Conservation (phyloP, 768 basidiomycete species). For the Tricholoma terreum region DNA sequence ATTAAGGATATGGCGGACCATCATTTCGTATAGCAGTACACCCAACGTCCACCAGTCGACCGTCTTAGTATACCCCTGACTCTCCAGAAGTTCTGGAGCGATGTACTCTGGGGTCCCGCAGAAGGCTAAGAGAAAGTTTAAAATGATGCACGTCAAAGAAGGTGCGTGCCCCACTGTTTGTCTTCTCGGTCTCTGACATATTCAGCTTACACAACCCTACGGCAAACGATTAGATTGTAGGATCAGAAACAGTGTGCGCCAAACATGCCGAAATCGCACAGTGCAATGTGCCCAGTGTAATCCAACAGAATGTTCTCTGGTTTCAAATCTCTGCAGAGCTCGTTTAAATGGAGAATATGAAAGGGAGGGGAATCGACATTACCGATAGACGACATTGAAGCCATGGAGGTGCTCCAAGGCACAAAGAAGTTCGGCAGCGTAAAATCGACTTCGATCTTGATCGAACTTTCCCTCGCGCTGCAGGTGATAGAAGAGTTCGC, state of each 20-base stretch:
- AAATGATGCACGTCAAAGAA: background rate
- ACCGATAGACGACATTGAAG: slow-evolving; percentile 99
- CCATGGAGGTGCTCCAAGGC: slow-evolving; percentile 95
- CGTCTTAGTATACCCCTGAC: slow-evolving; percentile 95
- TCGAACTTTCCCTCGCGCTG: slow-evolving; percentile 97
- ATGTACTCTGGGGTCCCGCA: slow-evolving; percentile 99
- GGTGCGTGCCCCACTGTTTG: slow-evolving; percentile 68
- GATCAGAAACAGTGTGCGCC: background rate
- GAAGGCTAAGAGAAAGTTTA: slow-evolving; percentile 58
- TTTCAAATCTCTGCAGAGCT: slow-evolving; percentile 73
- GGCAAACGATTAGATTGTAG: slow-evolving; percentile 5
- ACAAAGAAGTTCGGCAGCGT: slow-evolving; percentile 94
- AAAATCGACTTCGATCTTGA: slow-evolving; percentile 90
- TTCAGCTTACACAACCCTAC: slow-evolving; percentile 88
- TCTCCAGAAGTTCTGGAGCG: slow-evolving; percentile 94
- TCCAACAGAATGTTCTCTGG: slow-evolving; percentile 98
- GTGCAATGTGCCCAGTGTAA: slow-evolving; percentile 95
- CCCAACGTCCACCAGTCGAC: slow-evolving; percentile 99
- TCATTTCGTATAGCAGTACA: slow-evolving; percentile 96
- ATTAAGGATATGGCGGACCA: slow-evolving; percentile 43
- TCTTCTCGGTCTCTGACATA: slow-evolving; percentile 97
- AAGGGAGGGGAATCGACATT: background rate
- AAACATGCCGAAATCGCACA: slow-evolving; percentile 86
- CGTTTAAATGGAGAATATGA: background rate
- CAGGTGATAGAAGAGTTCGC: slow-evolving; percentile 96